Base-by-base conservation (phyloP, 495 filamentous ascomycete species). In the Hyaloscypha variabilis region DNA sequence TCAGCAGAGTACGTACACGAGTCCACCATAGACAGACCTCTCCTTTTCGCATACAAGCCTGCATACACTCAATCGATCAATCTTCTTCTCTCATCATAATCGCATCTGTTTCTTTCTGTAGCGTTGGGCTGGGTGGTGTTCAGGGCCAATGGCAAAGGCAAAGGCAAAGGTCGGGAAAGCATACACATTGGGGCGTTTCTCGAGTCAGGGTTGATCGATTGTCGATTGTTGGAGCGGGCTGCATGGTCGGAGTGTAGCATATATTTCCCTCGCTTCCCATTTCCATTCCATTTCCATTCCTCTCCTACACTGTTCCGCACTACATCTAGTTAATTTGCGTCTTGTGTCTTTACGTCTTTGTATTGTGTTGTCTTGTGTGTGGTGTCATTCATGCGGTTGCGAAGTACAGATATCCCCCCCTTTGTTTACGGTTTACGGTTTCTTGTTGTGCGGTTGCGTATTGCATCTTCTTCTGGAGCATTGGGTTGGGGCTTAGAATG, bases 361-460 rank as follows among this genome's bases (percentile, higher is more conserved):
- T 59, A 10, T 30, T 39, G 4, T 59, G 31, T 46, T 46, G 4
- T 59, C 3, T 59, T 39, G n/a, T 21, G 29, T 24, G 1, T 46
- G 1, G n/a, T 46, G 10, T 59, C 26, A n/a, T 1, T 54, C 26
- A 8, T 54, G 17, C 5, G 17, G 4, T 31, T 58, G 25, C 14
- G 34, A 59, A 59, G 57, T 59, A 59, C 57, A 59, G 57, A 59
- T 59, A 59, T 59, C 31, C 57, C 57, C 55, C 29, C 21, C 51
- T 54, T 53, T 24, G 21, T 25, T 54, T 54, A 25, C 2, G 55
- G 3, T 34, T 34, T 34, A 29, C 30, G 17, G 30, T 39, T n/a
- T 59, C 24, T 42, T 42, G 19, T 31, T 42, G 10, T 46, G 14
- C 1, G 24, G 57, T 59, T 42, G 30, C 8, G 21, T 11, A 11